Evolutionary conservation across 139 green algal genomes (phyloP).

Genomic region (Picochlorum sp.): DNA sequence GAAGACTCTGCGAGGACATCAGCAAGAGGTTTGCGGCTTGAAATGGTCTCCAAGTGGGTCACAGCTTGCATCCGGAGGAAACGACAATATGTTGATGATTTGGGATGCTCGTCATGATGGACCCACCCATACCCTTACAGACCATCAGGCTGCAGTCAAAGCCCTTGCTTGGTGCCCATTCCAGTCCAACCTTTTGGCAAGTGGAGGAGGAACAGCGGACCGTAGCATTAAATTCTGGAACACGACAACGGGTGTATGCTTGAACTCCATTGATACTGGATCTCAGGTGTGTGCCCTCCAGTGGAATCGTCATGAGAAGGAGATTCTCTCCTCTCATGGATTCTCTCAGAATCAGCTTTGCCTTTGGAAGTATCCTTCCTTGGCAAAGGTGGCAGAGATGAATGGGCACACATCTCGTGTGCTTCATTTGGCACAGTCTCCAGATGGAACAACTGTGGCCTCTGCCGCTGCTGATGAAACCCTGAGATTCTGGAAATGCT

Average conservation of each 20-base stretch:
- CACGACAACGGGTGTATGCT: constrained; percentile 64
- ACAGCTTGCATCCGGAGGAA: constrained; percentile 74
- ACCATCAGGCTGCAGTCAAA: constrained; percentile 78
- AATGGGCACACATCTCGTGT: constrained; percentile 71
- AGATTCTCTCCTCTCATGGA: constrained; percentile 72
- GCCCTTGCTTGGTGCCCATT: constrained; percentile 86
- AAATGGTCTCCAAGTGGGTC: constrained; percentile 69
- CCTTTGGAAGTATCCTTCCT: constrained; percentile 81
- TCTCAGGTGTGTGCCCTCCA: constrained; percentile 72
- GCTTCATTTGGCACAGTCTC: constrained; percentile 71
- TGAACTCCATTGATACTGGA: constrained; percentile 78
- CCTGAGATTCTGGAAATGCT: constrained; percentile 64
- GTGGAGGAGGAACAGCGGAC: constrained; percentile 72
- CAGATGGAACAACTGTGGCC: constrained; percentile 64
- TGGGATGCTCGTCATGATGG: constrained; percentile 49
- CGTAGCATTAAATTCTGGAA: constrained; percentile 84
- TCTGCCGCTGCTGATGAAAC: constrained; percentile 68
- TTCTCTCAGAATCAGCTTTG: constrained; percentile 81
- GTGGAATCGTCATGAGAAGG: constrained; percentile 70
- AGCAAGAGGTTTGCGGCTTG: constrained; percentile 79
- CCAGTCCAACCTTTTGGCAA: constrained; percentile 76
- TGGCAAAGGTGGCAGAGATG: constrained; percentile 76
- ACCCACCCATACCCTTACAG: constrained; percentile 40
- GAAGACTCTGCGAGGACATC: constrained; percentile 47
- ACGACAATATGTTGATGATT: constrained; percentile 80